These are phyloP conservation scores for Rubroboletus pulcherrimus DNA, from an alignment of 768 basidiomycete genomes.

Conservation along the genomic window DNA sequence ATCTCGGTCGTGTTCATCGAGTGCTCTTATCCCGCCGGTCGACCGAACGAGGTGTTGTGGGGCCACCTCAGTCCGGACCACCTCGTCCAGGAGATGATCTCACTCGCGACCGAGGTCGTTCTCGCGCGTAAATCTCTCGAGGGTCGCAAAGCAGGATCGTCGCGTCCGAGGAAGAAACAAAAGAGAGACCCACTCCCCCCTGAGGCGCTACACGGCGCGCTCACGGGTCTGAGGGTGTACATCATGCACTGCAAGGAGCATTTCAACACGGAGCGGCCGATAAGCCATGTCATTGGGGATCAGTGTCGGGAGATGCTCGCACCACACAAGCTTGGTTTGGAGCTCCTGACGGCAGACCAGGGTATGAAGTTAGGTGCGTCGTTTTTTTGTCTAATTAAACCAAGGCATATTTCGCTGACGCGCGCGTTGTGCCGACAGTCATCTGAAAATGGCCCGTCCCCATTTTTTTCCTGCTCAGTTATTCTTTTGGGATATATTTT, in stretches of 20 bases:
- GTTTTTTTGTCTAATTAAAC: background rate
- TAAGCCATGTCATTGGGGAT: conserved; percentile 63
- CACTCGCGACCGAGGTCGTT: conserved; percentile 66
- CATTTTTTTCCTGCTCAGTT: background rate
- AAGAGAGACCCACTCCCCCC: conserved; percentile 35
- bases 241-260: conserved; percentile 88
- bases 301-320: conserved; percentile 67
- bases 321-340: conserved; percentile 61
- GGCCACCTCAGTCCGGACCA: conserved; percentile 87
- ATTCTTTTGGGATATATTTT: conserved; percentile 5
- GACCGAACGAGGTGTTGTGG: conserved; percentile 64
- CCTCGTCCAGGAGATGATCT: conserved; percentile 67
- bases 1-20: conserved; percentile 89
- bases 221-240: conserved; percentile 65
- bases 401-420: background rate
- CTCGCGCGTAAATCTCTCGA: conserved; percentile 37
- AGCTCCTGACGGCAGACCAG: conserved; percentile 68
- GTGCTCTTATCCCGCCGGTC: conserved; percentile 81
- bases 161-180: conserved; percentile 35
- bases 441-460: conserved; percentile 28
- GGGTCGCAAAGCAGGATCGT: conserved; percentile 2
- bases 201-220: conserved; percentile 47
- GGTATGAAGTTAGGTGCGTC: conserved; percentile 79
- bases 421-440: conserved; percentile 25
- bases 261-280: conserved; percentile 47